These are phyloP conservation scores for Boletus pseudo-olivaceus DNA, from an alignment of 768 basidiomycete genomes.

Conservation along the genomic window DNA sequence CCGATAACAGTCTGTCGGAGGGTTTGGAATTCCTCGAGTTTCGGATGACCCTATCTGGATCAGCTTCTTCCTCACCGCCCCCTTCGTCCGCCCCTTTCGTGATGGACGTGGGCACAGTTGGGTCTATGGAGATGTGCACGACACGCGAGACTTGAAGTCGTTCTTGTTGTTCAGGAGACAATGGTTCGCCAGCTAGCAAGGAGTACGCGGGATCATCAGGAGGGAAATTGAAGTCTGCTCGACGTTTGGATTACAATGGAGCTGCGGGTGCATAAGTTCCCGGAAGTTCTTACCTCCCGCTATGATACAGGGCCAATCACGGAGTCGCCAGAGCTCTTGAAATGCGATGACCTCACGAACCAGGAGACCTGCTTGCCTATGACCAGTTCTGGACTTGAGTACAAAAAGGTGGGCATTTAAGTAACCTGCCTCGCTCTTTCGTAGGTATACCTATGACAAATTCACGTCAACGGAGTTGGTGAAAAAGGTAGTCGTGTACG, in stretches of 20 bases:
- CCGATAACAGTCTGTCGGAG: constrained; percentile 67
- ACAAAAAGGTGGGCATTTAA: neutral
- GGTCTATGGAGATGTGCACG: constrained; percentile 68
- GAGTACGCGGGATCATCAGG: constrained; percentile 83
- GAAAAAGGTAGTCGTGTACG: constrained; percentile 19
- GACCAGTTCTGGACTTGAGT: neutral
- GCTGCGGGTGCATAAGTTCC: neutral
- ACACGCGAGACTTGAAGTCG: constrained; percentile 61
- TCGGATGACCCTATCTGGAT: constrained; percentile 71
- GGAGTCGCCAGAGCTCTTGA: constrained; percentile 40
- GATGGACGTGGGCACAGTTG: constrained; percentile 38
- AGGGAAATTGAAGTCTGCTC: constrained; percentile 83
- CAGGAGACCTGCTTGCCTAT: constrained; percentile 76
- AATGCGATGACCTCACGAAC: constrained; percentile 61
- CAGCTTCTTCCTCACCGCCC: constrained; percentile 38
- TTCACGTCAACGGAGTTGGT: neutral
- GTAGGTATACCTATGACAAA: constrained; percentile 49
- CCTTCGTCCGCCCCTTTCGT: constrained; percentile 31
- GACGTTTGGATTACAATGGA: neutral
- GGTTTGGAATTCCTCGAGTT: constrained; percentile 60
- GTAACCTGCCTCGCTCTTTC: constrained; percentile 70
- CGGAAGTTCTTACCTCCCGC: constrained; percentile 63
- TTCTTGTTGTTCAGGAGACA: constrained; percentile 54
- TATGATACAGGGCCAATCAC: constrained; percentile 75
- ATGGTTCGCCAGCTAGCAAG: constrained; percentile 58